Base-by-base conservation (phyloP, 2,329 filamentous ascomycete genomes). In the Ceratocystis eucalypticola region DNA sequence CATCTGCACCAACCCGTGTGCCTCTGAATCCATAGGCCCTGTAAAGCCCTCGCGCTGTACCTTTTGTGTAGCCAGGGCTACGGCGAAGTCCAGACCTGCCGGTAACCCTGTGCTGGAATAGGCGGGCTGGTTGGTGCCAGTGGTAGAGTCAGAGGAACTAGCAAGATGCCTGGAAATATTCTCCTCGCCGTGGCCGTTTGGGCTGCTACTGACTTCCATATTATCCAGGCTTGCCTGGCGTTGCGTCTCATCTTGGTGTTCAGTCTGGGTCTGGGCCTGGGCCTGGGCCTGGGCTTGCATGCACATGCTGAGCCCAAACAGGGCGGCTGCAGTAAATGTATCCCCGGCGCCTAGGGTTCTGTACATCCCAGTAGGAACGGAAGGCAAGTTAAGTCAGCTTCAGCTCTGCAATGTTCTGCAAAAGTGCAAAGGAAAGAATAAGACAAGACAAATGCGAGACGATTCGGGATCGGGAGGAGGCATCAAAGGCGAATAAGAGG, bases 301-400 rank as follows among this genome's bases (percentile, higher is more conserved):
- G 61, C 37, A 46, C 37, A 44, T 12, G 66, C 81, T 74, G 68
- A 88, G 74, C 45, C 78, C 80, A 74, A 85, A 89, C 62, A 91
- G 75, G 74, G 88, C 84, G 68, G 86, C 87, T 44, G 87, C 88
- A 69, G 88, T 83, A 71, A 91, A 91, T 0, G 88, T 89, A 72
- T 91, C 88, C 70, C 88, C 88, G 55, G 88, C 88, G 65, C 88
- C 88, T 68, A 90, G 81, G 5, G 86, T 80, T 73, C 87, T 89
- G 72, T 72, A 70, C 45, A 41, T 41, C 37, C 37, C 66, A 61
- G 68, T 61, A 68, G 64, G 68, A 2, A 33, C 30, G 62, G n/a
- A 50, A 64, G 46, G 28, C 45, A 64, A 25, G n/a, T 25, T 4
- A 28, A 55, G 50, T 55, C 50, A 55, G 50, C 50, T 55, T 55